Evolutionary conservation across 805 yeast genomes (phyloP).

Genomic region (Ogataea henricii): DNA sequence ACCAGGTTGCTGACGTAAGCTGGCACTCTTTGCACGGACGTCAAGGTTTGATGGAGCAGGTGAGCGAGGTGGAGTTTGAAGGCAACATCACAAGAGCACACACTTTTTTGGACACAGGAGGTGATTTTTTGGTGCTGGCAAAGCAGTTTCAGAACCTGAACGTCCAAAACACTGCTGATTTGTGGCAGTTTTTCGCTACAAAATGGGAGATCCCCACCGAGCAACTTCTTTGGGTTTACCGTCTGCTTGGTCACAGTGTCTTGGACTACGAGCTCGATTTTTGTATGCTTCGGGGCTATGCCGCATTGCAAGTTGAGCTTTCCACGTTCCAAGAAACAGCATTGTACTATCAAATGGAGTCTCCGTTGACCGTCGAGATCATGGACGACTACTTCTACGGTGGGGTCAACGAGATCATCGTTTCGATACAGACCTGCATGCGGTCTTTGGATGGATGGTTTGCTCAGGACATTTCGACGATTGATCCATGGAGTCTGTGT

Average conservation of each 20-base stretch:
- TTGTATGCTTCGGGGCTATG: conserved; percentile 58
- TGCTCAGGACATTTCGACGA: conserved; percentile 18
- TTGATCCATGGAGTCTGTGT: conserved; percentile 40
- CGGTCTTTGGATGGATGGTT: conserved; percentile 45
- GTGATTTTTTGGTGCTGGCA: conserved; percentile 55
- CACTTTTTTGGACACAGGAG: conserved; percentile 58
- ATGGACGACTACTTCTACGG: conserved; percentile 54
- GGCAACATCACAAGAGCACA: conserved; percentile 55
- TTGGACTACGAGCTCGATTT: conserved; percentile 38
- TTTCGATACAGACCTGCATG: conserved; percentile 42
- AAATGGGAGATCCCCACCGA: conserved; percentile 46
- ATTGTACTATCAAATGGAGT: conserved; percentile 26
- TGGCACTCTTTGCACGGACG: conserved; percentile 65
- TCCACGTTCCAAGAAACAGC: conserved; percentile 12
- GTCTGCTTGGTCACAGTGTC: conserved; percentile 39
- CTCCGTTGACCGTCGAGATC: conserved; percentile 46
- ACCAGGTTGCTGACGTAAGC: conserved; percentile 63
- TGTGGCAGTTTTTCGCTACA: conserved; percentile 29
- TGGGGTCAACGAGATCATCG: conserved; percentile 50
- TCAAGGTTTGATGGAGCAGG: conserved; percentile 55
- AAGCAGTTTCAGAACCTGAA: conserved; percentile 37
- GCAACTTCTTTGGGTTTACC: conserved; percentile 45
- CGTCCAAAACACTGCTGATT: not conserved
- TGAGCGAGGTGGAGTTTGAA: conserved; percentile 55
- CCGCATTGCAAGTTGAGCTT: conserved; percentile 52